Conservation (phyloP, 352 stramenopile genomes). For the Blastocystis sp. region DNA sequence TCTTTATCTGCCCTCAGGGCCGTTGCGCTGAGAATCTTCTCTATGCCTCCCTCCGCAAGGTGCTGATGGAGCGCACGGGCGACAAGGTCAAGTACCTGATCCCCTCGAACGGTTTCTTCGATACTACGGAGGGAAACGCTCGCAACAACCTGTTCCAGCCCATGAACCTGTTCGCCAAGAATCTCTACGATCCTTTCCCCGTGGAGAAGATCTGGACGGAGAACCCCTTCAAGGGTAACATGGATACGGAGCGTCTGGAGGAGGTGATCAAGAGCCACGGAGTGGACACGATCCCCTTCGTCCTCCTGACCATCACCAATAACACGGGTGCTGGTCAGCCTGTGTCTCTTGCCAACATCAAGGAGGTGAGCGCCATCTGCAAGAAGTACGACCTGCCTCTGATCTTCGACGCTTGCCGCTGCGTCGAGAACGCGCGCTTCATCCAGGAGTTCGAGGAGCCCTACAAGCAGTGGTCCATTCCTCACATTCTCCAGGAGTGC, state of each 20-base stretch:
- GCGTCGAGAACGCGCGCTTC: slow-evolving; percentile 55
- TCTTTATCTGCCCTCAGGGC: slow-evolving; percentile 57
- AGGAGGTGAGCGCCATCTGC: slow-evolving; percentile 49
- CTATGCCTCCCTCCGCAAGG: slow-evolving; percentile 14
- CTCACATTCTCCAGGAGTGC: slow-evolving; percentile 48
- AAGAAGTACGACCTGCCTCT: slow-evolving; percentile 49
- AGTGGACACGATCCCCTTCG: slow-evolving; percentile 52
- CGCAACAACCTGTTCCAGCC: slow-evolving; percentile 57
- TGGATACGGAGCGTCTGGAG: slow-evolving; percentile 47
- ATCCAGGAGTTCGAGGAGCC: slow-evolving; percentile 57
- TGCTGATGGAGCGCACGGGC: slow-evolving; percentile 39
- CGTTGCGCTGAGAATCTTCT: slow-evolving; percentile 57
- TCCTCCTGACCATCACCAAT: slow-evolving; percentile 57
- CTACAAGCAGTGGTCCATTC: slow-evolving; percentile 48
- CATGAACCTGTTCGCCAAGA: slow-evolving; percentile 55
- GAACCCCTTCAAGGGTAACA: slow-evolving; percentile 56
- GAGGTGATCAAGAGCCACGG: slow-evolving; percentile 47
- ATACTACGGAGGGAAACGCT: slow-evolving; percentile 55
- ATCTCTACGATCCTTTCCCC: slow-evolving; percentile 44
- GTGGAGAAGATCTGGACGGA: slow-evolving; percentile 56
- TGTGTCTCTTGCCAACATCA: slow-evolving; percentile 56
- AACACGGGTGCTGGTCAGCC: slow-evolving; percentile 54
- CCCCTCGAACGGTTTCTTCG: slow-evolving; percentile 56
- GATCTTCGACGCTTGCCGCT: slow-evolving; percentile 56
- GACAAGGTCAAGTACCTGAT: slow-evolving; percentile 54